Conservation (phyloP, 1,139 yeast genomes). For the Yamadazyma siamensis region DNA sequence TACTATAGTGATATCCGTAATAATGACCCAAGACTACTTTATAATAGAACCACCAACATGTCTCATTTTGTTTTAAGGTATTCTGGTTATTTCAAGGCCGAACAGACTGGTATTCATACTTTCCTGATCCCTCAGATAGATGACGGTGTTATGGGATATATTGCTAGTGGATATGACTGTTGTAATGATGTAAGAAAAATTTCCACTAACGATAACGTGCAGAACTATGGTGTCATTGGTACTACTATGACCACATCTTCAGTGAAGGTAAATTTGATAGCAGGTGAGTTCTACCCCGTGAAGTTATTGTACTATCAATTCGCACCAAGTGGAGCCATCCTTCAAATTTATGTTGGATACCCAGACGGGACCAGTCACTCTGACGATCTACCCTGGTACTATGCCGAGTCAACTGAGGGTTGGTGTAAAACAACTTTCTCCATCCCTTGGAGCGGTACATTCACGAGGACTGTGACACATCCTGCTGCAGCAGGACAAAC, state of each 20-base stretch:
- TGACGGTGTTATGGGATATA: background rate
- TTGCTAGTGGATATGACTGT: background rate
- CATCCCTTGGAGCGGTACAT: too few species aligned
- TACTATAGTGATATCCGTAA: too few species aligned
- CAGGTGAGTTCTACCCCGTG: background rate
- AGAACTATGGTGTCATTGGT: too few species aligned
- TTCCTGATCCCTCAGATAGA: background rate
- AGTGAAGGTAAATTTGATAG: background rate
- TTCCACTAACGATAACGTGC: background rate
- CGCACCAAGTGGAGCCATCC: background rate
- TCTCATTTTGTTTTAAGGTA: background rate
- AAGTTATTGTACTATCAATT: background rate
- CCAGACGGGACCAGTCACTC: background rate
- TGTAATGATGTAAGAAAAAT: too few species aligned
- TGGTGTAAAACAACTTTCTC: too few species aligned
- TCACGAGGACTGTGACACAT: too few species aligned
- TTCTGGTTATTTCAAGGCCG: background rate
- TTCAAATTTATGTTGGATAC: background rate
- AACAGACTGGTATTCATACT: background rate
- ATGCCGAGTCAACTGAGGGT: too few species aligned
- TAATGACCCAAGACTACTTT: background rate
- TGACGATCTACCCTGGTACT: too few species aligned
- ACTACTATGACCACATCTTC: background rate
- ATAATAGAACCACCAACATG: background rate
- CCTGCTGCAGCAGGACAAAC: too few species aligned